phyloP scores from a whole-genome alignment of 805 yeast species.

The Candida caryicola region DNA sequence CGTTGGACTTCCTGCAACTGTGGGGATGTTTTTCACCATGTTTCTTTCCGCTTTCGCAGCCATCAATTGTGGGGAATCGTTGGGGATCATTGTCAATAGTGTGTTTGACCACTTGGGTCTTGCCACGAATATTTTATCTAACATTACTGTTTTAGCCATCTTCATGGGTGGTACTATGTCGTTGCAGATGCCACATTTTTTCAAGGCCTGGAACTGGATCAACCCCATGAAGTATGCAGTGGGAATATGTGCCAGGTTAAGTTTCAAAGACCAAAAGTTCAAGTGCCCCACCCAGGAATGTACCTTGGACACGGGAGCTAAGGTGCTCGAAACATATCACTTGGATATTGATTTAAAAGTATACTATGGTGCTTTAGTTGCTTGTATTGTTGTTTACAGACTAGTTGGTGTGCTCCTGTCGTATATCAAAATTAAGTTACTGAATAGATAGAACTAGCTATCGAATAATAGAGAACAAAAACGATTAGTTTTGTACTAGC shows the following conservation, averaged over 20 bases:
- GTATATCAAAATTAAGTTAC: slow-evolving; percentile 25
- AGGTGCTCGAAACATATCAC: slow-evolving; percentile 31
- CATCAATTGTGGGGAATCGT: slow-evolving; percentile 25
- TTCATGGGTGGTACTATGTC: slow-evolving; percentile 34
- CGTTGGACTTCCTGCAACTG: slow-evolving; percentile 22
- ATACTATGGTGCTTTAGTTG: slow-evolving; percentile 34
- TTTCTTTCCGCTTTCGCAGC: slow-evolving; percentile 15
- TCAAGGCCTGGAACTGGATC: slow-evolving; percentile 22
- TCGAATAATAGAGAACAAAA: too few species aligned
- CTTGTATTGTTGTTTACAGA: slow-evolving; percentile 35
- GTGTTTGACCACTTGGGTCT: slow-evolving; percentile 24
- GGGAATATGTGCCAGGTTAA: slow-evolving; percentile 20
- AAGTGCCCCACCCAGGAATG: slow-evolving; percentile 18
- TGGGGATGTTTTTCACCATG: slow-evolving; percentile 21
- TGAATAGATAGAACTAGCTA: slow-evolving; percentile 11
- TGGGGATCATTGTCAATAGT: slow-evolving; percentile 25
- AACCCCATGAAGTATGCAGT: slow-evolving; percentile 25
- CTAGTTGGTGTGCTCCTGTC: slow-evolving; percentile 24
- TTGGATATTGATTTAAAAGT: slow-evolving; percentile 25
- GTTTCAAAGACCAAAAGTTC: slow-evolving; percentile 17
- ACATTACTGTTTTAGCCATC: slow-evolving; percentile 19
- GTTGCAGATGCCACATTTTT: slow-evolving; percentile 25
- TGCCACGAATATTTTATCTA: slow-evolving; percentile 21
- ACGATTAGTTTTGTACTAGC: too few species aligned
- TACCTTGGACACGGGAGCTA: slow-evolving; percentile 28